Evolutionary conservation across 768 basidiomycete species (phyloP).

Genomic region (Gloeopeniophorella convolvens): DNA sequence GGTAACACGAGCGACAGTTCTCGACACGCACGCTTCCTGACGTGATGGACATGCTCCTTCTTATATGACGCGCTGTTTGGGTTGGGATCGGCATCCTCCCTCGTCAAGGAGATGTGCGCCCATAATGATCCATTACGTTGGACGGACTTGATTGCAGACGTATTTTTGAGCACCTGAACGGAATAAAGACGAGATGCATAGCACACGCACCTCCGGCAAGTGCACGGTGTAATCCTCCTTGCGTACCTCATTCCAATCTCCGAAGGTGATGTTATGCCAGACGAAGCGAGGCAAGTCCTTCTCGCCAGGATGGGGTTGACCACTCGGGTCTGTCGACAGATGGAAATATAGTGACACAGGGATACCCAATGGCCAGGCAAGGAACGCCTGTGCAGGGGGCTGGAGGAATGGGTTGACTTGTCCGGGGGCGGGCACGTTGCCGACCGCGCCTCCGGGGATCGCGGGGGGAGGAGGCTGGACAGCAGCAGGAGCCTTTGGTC

Average conservation of each 20-base stretch:
- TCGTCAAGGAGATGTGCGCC: slow-evolving; percentile 75
- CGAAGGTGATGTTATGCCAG: slow-evolving; percentile 75
- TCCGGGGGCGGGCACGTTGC: slow-evolving; percentile 11
- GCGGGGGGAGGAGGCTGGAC: slow-evolving; percentile 25
- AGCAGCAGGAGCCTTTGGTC: slow-evolving; percentile 31
- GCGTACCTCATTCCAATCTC: slow-evolving; percentile 63
- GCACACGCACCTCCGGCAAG: slow-evolving; percentile 54
- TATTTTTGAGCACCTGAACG: not conserved
- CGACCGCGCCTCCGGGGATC: slow-evolving; percentile 20
- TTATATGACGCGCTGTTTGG: slow-evolving; percentile 50
- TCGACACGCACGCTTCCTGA: slow-evolving; percentile 59
- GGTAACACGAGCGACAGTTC: slow-evolving; percentile 5
- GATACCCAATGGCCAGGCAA: slow-evolving; percentile 57
- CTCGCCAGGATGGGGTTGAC: slow-evolving; percentile 52
- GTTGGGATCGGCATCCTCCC: slow-evolving; percentile 58
- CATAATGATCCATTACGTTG: slow-evolving; percentile 75
- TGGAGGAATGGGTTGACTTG: slow-evolving; percentile 41
- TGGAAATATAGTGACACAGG: slow-evolving; percentile 66
- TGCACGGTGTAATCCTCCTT: slow-evolving; percentile 50
- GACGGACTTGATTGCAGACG: slow-evolving; percentile 46
- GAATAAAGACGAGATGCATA: too few relatives aligned
- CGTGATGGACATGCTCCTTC: slow-evolving; percentile 54
- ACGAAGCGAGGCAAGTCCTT: slow-evolving; percentile 57
- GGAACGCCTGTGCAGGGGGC: slow-evolving; percentile 47
- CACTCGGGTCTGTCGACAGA: slow-evolving; percentile 58